phyloP scores from a whole-genome alignment of 352 stramenopile species.

The Pilasporangium apinafurcum region DNA sequence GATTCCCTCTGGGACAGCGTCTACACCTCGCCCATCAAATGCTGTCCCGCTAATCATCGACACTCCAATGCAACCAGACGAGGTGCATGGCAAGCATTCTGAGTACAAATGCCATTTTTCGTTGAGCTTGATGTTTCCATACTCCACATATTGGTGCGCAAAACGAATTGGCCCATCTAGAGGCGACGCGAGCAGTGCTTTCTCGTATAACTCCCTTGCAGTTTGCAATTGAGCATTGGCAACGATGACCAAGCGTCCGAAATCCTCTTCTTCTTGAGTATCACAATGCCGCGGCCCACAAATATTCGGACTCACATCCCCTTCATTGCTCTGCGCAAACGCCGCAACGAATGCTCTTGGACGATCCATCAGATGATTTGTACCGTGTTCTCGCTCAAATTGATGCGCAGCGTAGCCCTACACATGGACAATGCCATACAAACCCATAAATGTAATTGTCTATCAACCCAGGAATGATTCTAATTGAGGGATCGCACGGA shows the following conservation, averaged over 20 bases:
- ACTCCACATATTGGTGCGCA: conserved; percentile 78
- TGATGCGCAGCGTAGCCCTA: conserved; percentile 83
- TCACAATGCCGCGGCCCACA: conserved; percentile 54
- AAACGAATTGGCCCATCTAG: conserved; percentile 37
- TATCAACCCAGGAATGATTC: not conserved
- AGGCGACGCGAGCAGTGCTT: conserved; percentile 23
- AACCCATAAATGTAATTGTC: no score
- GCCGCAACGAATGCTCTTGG: conserved; percentile 87
- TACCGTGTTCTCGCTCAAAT: conserved; percentile 84
- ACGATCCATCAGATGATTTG: conserved; percentile 69
- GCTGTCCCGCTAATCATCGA: conserved; percentile 80
- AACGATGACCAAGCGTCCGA: conserved; percentile 76
- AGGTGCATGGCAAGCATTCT: conserved; percentile 60
- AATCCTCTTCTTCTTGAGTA: conserved; percentile 73
- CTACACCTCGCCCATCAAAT: conserved; percentile 69
- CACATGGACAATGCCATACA: not conserved
- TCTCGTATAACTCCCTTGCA: conserved; percentile 46
- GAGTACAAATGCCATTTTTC: conserved; percentile 65
- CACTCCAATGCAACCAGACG: conserved; percentile 72
- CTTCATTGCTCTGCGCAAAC: conserved; percentile 92
- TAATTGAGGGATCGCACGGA: conserved; percentile 1
- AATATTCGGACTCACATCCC: conserved; percentile 92
- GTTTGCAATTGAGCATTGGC: conserved; percentile 67
- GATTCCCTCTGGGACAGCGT: conserved; percentile 53
- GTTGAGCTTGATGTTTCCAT: conserved; percentile 47